Conservation (phyloP, 164 flowering plant species). For the Sedum album region DNA sequence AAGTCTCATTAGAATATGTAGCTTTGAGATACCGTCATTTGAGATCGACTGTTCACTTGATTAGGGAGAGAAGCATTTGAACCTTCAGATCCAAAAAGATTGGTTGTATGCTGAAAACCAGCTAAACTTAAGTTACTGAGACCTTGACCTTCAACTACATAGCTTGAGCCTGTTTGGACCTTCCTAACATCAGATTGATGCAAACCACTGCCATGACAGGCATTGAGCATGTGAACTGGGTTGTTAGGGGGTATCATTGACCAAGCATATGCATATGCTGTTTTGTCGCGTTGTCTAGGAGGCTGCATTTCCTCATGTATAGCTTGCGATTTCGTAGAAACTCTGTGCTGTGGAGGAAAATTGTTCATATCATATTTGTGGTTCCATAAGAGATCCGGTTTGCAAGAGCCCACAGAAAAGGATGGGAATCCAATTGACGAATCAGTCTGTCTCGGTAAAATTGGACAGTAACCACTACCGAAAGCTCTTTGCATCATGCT, state of each 20-base stretch:
- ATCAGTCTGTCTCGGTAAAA: conserved; percentile 19
- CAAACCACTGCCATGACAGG: conserved; percentile 16
- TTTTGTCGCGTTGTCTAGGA: conserved; percentile 19
- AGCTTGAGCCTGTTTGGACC: conserved; percentile 14
- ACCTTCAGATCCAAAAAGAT: conserved; percentile 14
- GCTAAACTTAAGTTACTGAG: conserved; percentile 14
- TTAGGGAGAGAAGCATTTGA: conserved; percentile 18
- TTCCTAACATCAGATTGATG: conserved; percentile 13
- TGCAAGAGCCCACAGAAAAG: conserved; percentile 18
- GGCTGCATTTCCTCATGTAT: conserved; percentile 18
- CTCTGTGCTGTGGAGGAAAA: conserved; percentile 8
- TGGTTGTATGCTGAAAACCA: conserved; percentile 17
- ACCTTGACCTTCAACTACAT: conserved; percentile 12
- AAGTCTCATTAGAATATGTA: conserved; percentile 43
- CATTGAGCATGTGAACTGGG: conserved; percentile 11
- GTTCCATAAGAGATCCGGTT: conserved; percentile 14
- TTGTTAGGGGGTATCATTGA: conserved; percentile 19
- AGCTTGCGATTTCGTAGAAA: conserved; percentile 19
- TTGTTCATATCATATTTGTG: conserved; percentile 21
- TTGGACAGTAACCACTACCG: conserved; percentile 17
- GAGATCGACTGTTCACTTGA: conserved; percentile 19
- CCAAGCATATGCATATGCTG: conserved; percentile 17
- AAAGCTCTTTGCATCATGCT: conserved; percentile 14
- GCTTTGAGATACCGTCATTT: conserved; percentile 23
- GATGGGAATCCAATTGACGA: conserved; percentile 19